Percentiles rank a stretch among this genome's conserved stretches.
phyloP scores from a whole-genome alignment of 2,329 filamentous ascomycete species.

The Coleophoma crateriformis region DNA sequence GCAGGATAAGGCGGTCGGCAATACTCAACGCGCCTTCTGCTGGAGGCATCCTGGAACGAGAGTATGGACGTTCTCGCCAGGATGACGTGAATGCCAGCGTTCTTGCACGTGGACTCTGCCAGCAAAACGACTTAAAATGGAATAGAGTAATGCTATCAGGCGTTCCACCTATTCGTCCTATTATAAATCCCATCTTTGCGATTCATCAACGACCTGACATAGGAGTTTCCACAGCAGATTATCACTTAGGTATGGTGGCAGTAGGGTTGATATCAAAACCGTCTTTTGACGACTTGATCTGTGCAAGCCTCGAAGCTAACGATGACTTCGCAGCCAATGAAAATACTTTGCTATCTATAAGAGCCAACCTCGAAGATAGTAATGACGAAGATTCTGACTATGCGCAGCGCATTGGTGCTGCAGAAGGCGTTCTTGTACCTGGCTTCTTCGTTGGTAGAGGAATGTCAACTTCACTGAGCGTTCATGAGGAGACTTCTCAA shows the following conservation, averaged over 20 bases:
- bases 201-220: constrained; percentile 1
- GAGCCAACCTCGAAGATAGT: not conserved
- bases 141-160: not conserved
- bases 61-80: constrained; percentile 7
- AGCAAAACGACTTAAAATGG: not conserved
- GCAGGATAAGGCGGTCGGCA: constrained; percentile 14
- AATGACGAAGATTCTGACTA: not conserved
- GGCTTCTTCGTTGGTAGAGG: not conserved
- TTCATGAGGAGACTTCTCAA: not conserved
- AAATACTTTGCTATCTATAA: not conserved
- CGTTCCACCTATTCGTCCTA: not conserved
- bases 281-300: no score
- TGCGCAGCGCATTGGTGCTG: no score
- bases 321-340: not conserved
- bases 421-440: not conserved
- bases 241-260: not conserved
- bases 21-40: constrained; percentile 10
- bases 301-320: not conserved
- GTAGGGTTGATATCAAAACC: no score
- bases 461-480: constrained; percentile 7
- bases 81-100: constrained; percentile 6
- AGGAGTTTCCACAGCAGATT: not conserved
- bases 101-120: constrained; percentile 10
- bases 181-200: constrained; percentile 7
- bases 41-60: constrained; percentile 15